Evolutionary conservation across 805 yeast genomes (phyloP).

Genomic region (Cyberlindnera americana): DNA sequence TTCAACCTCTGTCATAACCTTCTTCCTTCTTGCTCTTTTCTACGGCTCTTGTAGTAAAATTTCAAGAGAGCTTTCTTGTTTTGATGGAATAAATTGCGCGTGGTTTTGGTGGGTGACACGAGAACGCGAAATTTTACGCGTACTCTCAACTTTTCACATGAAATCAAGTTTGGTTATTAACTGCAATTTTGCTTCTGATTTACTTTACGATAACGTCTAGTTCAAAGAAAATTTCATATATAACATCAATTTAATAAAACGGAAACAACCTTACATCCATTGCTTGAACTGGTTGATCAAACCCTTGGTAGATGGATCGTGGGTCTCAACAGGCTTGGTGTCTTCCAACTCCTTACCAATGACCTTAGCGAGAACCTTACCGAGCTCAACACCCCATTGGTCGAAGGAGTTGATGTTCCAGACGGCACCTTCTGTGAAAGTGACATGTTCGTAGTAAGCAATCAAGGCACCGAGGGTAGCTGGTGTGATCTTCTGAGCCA

Average conservation of each 20-base stretch:
- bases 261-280: constrained; percentile 45
- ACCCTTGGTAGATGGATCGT: constrained; percentile 89
- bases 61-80: neutral
- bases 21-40: too few relatives aligned
- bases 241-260: too few relatives aligned
- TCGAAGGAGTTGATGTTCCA: constrained; percentile 99
- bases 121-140: constrained; percentile 4
- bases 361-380: constrained; percentile 95
- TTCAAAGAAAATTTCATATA: too few relatives aligned
- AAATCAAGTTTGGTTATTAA: too few relatives aligned
- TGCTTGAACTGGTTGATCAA: constrained; percentile 93
- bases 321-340: constrained; percentile 51
- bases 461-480: constrained; percentile 94
- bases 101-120: constrained; percentile 4
- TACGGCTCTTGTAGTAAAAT: neutral
- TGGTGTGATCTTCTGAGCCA: constrained; percentile 94
- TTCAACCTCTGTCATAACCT: neutral
- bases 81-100: neutral
- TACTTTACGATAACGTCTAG: too few relatives aligned
- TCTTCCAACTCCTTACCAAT: constrained; percentile 86
- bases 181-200: too few relatives aligned
- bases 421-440: constrained; percentile 97
- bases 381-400: constrained; percentile 99
- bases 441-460: constrained; percentile 96
- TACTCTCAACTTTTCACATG: neutral